Base-by-base conservation (phyloP, 2,329 filamentous ascomycete genomes). In the Pseudocercospora fuligena region DNA sequence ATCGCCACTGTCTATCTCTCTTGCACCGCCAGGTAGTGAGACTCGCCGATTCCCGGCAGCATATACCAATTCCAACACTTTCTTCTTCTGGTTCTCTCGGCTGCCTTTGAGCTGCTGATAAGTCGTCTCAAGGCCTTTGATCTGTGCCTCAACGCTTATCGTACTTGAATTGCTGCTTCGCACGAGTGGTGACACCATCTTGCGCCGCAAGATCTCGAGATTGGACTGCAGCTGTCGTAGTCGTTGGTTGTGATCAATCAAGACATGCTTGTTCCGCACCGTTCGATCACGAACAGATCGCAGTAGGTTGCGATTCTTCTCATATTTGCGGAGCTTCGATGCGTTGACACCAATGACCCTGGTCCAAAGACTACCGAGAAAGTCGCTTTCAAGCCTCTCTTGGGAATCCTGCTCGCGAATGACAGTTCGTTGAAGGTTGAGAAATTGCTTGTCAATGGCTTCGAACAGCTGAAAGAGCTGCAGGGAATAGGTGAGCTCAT, bases 401-500 rank as follows among this genome's bases (percentile, higher is more conserved):
- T 97, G 93, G 5, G 87, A 87, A 69, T 91, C 90, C 21, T 90
- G 88, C 80, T 97, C 94, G 73, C 93, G 92, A 63, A 92, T 90
- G 9, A 97, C 93, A 5, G 89, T 91, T 67, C 93, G 90, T 69
- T 92, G 92, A 0, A 97, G 86, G 77, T 95, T 96, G 68, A 93
- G 86, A 80, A 97, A 97, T 78, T 97, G 93, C 61, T 89, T 87
- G 80, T 98, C 94, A 72, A 97, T 93, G 66, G 89, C 88, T 78
- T 97, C 93, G 78, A 97, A 97, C n/a, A 97, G 88, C 3, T 88
- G 88, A 78, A 97, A 97, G 14, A 97, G 87, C 1, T 89, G 87
- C 1, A 93, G 87, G 47, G 90, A 91, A 80, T 94, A 90, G 62
- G 89, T 89, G 21, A 97, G 85, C 79, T 98, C 94, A 70, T 87